phyloP scores from a whole-genome alignment of 129 eudicot species.

The Oenanthe sinensis region DNA sequence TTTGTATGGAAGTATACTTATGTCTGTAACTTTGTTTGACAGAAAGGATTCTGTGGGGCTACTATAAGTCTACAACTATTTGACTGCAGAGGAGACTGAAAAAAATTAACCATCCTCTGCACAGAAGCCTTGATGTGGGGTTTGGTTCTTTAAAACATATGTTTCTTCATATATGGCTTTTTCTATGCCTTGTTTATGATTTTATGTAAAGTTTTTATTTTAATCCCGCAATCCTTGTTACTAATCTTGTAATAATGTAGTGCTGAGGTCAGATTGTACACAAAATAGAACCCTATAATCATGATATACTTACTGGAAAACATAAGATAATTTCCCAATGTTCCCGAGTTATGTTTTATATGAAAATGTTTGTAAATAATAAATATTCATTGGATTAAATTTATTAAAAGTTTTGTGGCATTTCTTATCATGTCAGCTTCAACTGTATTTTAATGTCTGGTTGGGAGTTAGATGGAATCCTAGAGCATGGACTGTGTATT shows the following conservation, averaged over 20 bases:
- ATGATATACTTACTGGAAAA: neutral
- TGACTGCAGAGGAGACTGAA: conserved; percentile 68
- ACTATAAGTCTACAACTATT: conserved; percentile 18
- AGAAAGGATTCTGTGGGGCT: conserved; percentile 40
- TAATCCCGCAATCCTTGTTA: neutral
- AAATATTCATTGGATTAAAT: neutral
- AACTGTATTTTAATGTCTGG: neutral
- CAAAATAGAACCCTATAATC: neutral
- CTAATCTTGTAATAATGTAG: neutral
- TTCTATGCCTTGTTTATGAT: neutral
- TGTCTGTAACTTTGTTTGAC: conserved; percentile 18
- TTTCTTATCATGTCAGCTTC: neutral
- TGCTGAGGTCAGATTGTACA: neutral
- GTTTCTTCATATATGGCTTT: neutral
- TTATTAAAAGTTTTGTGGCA: neutral
- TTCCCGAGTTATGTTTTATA: neutral
- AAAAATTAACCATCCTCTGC: conserved; percentile 85
- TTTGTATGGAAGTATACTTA: neutral
- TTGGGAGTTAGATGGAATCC: neutral
- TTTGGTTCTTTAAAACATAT: conserved; percentile 5
- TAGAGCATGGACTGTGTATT: neutral
- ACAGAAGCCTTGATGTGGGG: conserved; percentile 52
- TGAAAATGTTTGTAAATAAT: neutral
- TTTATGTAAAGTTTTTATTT: neutral
- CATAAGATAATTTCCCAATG: neutral